Evolutionary conservation across 176 grass and related monocot species (phyloP).

Genomic region (Themeda triandra): DNA sequence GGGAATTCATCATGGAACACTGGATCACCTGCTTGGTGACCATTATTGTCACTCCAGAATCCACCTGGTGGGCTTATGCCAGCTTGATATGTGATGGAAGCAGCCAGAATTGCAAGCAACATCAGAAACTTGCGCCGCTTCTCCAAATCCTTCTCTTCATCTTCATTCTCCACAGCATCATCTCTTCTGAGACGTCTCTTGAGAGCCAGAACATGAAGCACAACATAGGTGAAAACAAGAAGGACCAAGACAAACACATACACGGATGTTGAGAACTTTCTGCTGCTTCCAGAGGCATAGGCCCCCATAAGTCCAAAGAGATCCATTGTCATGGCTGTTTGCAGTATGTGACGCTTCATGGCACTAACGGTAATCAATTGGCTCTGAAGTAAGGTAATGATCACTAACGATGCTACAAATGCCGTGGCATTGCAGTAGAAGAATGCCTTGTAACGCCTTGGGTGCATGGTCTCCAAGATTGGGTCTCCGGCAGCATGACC

Average conservation of each 20-base stretch:
- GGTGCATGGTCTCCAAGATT: conserved; percentile 4
- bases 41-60: conserved; percentile 27
- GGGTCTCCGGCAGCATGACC: conserved; percentile 14
- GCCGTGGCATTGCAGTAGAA: conserved; percentile 56
- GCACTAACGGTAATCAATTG: neutral
- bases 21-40: conserved; percentile 20
- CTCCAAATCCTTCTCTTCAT: conserved; percentile 8
- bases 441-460: conserved; percentile 38
- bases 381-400: conserved; percentile 48
- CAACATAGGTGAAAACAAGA: conserved; percentile 32
- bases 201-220: conserved; percentile 25
- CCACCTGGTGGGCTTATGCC: conserved; percentile 52
- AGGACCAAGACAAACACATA: conserved; percentile 38
- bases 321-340: conserved; percentile 38
- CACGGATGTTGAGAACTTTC: conserved; percentile 28
- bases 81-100: conserved; percentile 45
- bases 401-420: conserved; percentile 50
- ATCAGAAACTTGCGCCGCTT: conserved; percentile 42
- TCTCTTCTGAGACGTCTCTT: neutral
- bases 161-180: neutral
- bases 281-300: conserved; percentile 40
- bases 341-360: conserved; percentile 36
- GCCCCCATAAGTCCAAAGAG: conserved; percentile 57
- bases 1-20: conserved; percentile 32
- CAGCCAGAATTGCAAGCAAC: conserved; percentile 42